Evolutionary conservation across 805 yeast species (phyloP).

Genomic region (Zygosaccharomyces lentus): DNA sequence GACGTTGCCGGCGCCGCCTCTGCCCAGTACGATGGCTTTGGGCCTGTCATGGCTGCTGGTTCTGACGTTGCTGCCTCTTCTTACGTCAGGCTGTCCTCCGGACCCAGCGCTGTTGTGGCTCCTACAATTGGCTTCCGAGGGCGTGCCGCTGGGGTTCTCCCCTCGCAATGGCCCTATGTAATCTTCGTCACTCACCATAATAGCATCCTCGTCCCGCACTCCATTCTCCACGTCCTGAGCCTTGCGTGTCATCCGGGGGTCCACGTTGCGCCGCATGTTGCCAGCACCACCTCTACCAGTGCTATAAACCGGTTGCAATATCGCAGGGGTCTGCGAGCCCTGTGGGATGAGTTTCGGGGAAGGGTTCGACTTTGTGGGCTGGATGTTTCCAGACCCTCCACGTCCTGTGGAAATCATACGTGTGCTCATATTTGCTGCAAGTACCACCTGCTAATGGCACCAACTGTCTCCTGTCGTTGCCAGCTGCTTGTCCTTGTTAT

Average conservation of each 20-base stretch:
- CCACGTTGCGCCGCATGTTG: conserved; percentile 61
- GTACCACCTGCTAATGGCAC: background rate
- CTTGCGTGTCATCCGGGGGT: conserved; percentile 53
- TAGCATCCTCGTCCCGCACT: conserved; percentile 20
- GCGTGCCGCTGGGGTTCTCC: conserved; percentile 7
- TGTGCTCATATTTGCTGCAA: conserved; percentile 8
- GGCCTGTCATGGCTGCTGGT: conserved; percentile 18
- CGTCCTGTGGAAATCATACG: conserved; percentile 55
- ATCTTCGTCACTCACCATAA: conserved; percentile 7
- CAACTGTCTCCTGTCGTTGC: too few relatives aligned
- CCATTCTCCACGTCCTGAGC: conserved; percentile 62
- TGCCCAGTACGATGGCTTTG: conserved; percentile 28
- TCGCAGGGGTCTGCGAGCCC: conserved; percentile 59
- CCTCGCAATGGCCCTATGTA: conserved; percentile 12
- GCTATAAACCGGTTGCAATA: conserved; percentile 51
- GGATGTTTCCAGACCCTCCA: conserved; percentile 74
- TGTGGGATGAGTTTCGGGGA: conserved; percentile 54
- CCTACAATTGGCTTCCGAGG: conserved; percentile 9
- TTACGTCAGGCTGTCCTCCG: background rate
- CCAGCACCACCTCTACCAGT: conserved; percentile 83
- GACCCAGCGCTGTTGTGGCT: conserved; percentile 6
- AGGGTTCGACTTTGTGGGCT: conserved; percentile 41
- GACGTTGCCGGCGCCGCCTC: conserved; percentile 37
- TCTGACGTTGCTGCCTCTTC: conserved; percentile 5
- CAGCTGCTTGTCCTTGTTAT: background rate